These are phyloP conservation scores for Viola pubescens DNA, from an alignment of 441 rosid species.

Conservation along the genomic window DNA sequence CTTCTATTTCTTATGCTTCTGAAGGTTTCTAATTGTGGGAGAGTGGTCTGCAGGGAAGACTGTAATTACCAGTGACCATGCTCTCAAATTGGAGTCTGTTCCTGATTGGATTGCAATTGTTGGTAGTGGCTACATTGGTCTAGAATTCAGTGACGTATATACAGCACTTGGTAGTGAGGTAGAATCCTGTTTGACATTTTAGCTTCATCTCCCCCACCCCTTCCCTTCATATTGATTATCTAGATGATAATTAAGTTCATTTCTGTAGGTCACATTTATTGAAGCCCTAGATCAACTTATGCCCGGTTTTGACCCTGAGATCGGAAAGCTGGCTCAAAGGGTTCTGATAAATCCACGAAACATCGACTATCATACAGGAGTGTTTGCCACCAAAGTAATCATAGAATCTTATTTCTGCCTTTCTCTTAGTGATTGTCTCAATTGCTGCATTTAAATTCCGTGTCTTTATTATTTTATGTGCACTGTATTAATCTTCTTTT, in stretches of 20 bases:
- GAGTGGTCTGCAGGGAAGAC: conserved; percentile 68
- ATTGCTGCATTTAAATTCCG: not conserved
- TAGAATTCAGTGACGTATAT: conserved; percentile 96
- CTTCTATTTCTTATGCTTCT: conserved; percentile 8
- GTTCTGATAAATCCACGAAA: conserved; percentile 88
- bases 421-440: conserved; percentile 1
- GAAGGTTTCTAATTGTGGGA: not conserved
- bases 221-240: not conserved
- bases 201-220: not conserved
- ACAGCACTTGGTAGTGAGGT: conserved; percentile 99
- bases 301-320: conserved; percentile 99
- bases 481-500: conserved; percentile 10
- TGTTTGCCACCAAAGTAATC: conserved; percentile 81
- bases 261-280: conserved; percentile 76
- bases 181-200: conserved; percentile 6
- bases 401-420: conserved; percentile 1
- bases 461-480: not conserved
- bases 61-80: conserved; percentile 98
- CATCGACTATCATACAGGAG: conserved; percentile 89
- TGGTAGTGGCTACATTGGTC: conserved; percentile 98
- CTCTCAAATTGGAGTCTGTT: conserved; percentile 81
- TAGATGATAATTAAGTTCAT: conserved; percentile 8
- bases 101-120: conserved; percentile 98
- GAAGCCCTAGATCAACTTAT: conserved; percentile 97
- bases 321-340: conserved; percentile 91